Evolutionary conservation across 2,329 filamentous ascomycete genomes (phyloP).

Genomic region (Leptographium procerum): DNA sequence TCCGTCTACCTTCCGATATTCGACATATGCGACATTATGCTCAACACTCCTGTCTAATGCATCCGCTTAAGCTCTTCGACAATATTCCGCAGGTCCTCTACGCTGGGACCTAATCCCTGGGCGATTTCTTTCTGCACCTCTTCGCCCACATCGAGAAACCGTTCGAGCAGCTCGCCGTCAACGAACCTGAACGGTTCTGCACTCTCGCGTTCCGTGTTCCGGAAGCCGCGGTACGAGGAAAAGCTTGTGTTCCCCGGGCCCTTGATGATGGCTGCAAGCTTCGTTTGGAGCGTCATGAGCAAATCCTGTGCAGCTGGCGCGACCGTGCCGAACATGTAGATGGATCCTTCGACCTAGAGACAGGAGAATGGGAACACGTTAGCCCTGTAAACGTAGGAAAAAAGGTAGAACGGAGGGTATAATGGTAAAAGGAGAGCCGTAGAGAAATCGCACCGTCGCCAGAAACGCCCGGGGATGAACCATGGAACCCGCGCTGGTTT

Average conservation of each 20-base stretch:
- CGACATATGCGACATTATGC: too few relatives aligned
- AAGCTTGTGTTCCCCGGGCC: constrained; percentile 68
- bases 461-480: constrained; percentile 78
- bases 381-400: not conserved
- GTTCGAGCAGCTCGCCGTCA: constrained; percentile 82
- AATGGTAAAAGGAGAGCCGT: not conserved
- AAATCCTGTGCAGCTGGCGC: constrained; percentile 61
- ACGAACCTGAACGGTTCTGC: constrained; percentile 78
- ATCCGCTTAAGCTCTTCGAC: constrained; percentile 52
- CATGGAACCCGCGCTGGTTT: constrained; percentile 49
- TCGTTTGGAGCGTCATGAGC: constrained; percentile 68
- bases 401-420: too few relatives aligned
- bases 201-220: constrained; percentile 56
- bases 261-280: constrained; percentile 53
- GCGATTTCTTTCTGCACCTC: constrained; percentile 41
- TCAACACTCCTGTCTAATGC: constrained; percentile 30
- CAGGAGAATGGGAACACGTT: not conserved
- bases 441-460: constrained; percentile 69
- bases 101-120: constrained; percentile 44
- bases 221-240: constrained; percentile 69
- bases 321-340: constrained; percentile 83
- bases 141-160: constrained; percentile 63
- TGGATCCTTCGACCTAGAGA: constrained; percentile 77
- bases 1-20: too few relatives aligned
- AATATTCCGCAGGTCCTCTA: constrained; percentile 51